Percentiles rank a stretch among this genome's conserved stretches.
These are phyloP conservation scores for Gossypium stocksii DNA, from an alignment of 345 rosid species.

Conservation along the genomic window DNA sequence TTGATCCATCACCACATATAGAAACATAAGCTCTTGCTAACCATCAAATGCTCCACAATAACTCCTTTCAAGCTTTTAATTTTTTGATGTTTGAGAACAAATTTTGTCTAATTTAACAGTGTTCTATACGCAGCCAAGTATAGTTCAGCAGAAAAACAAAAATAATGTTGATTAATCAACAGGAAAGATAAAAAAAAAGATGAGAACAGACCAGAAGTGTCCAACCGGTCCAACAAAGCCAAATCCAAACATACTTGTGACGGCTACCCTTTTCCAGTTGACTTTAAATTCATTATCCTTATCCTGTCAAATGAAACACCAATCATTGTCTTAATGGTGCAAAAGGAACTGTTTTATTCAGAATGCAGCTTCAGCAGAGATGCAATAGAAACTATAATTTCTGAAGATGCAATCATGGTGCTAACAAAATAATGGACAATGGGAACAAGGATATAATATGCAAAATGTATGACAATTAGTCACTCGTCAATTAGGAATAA, in stretches of 20 bases:
- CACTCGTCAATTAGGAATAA: background rate
- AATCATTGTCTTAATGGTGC: slow-evolving; percentile 10
- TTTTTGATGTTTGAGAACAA: background rate
- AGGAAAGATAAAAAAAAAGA: background rate
- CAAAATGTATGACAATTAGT: background rate
- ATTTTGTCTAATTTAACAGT: background rate
- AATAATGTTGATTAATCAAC: background rate
- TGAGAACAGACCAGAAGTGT: slow-evolving; percentile 61
- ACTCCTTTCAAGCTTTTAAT: background rate
- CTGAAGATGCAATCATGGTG: background rate
- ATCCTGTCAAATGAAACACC: slow-evolving; percentile 37
- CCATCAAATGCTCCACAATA: background rate
- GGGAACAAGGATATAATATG: background rate
- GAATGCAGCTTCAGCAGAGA: background rate
- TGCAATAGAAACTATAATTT: slow-evolving; percentile 1
- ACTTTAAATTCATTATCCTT: slow-evolving; percentile 50
- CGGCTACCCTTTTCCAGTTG: slow-evolving; percentile 76
- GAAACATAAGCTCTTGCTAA: background rate
- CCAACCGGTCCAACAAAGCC: slow-evolving; percentile 89
- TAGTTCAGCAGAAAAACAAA: background rate
- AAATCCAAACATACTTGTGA: slow-evolving; percentile 70
- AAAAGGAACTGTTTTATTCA: slow-evolving; percentile 3
- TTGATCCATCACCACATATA: background rate
- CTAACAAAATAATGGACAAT: background rate
- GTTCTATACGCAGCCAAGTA: background rate